phyloP scores from a whole-genome alignment of 257 asterid genomes.

The Handroanthus guayacan region DNA sequence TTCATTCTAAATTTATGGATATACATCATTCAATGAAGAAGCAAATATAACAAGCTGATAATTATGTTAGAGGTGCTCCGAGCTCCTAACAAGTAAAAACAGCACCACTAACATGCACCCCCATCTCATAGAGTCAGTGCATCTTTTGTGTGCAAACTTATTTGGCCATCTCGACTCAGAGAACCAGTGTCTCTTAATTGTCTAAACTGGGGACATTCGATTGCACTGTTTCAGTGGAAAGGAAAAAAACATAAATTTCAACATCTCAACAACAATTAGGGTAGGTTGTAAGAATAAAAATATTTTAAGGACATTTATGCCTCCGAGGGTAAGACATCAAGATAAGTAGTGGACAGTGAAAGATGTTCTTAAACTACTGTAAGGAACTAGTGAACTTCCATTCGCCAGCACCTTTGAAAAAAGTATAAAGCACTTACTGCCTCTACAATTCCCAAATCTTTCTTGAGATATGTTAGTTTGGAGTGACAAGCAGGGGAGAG shows the following conservation, averaged over 20 bases:
- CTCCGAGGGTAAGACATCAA: not conserved
- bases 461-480: constrained; percentile 2
- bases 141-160: not conserved
- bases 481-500: not conserved
- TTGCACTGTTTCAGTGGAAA: not conserved
- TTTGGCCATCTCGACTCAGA: not conserved
- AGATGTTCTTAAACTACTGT: not conserved
- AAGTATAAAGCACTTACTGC: not conserved
- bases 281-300: not conserved
- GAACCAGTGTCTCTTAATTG: not conserved
- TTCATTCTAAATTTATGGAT: not conserved
- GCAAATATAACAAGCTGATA: not conserved
- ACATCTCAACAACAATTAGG: not conserved
- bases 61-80: not conserved
- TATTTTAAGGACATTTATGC: not conserved
- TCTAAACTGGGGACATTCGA: not conserved
- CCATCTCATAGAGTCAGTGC: constrained; percentile 6
- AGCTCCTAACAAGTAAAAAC: not conserved
- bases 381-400: not conserved
- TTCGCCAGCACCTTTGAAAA: not conserved
- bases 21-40: not conserved
- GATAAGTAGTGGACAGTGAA: not conserved
- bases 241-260: not conserved
- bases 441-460: not conserved
- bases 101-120: not conserved